Percentiles rank a stretch among this genome's conserved stretches.
Conservation (phyloP, 495 filamentous ascomycete genomes). For the Bacidia gigantensis region DNA sequence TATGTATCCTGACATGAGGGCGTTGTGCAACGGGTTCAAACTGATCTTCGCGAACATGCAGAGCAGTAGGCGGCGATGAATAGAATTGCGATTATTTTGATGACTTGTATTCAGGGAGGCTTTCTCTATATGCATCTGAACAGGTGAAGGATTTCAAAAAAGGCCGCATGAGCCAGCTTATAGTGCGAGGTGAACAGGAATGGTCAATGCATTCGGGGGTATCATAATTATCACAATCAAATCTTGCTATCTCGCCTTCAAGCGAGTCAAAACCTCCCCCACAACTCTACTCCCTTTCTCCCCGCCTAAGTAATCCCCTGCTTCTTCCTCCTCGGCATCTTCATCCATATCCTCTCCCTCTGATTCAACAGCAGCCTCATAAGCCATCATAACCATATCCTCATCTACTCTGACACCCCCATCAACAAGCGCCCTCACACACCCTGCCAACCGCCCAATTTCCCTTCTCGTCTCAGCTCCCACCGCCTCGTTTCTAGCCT, state of each 20-base stretch:
- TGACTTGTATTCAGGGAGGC: not conserved
- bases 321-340: constrained; percentile 26
- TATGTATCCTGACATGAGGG: constrained; percentile 83
- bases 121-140: not conserved
- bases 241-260: not conserved
- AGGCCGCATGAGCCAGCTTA: not conserved
- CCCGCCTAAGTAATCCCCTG: constrained; percentile 56
- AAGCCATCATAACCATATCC: constrained; percentile 71
- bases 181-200: no score
- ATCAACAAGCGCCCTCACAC: constrained; percentile 68
- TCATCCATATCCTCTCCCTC: constrained; percentile 42
- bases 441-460: constrained; percentile 68
- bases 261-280: constrained; percentile 35
- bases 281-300: constrained; percentile 53
- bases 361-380: constrained; percentile 63
- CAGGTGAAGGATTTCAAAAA: not conserved
- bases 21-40: constrained; percentile 82
- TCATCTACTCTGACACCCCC: constrained; percentile 79
- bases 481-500: constrained; percentile 81
- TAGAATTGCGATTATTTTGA: not conserved
- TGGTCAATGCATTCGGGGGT: not conserved
- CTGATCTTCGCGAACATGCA: constrained; percentile 46
- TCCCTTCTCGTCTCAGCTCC: constrained; percentile 61
- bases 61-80: constrained; percentile 26
- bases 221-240: not conserved